phyloP scores from a whole-genome alignment of 352 stramenopile species.

The Phytophthora quininea region DNA sequence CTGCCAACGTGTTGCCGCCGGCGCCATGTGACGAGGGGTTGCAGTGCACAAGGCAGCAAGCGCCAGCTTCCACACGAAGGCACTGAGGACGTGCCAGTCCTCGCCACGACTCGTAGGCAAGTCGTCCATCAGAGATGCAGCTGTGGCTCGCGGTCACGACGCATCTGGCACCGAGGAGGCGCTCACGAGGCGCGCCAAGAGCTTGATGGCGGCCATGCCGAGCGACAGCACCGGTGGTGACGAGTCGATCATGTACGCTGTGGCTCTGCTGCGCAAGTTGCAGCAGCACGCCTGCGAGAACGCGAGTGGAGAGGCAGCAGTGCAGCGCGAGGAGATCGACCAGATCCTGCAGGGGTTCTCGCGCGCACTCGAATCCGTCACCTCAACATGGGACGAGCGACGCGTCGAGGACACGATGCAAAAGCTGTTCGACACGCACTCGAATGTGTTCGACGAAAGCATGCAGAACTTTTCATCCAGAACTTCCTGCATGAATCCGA shows the following conservation, averaged over 20 bases:
- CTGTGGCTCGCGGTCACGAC: slow-evolving; percentile 7
- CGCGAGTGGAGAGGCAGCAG: slow-evolving; percentile 40
- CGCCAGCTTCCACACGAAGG: slow-evolving; percentile 14
- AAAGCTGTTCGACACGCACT: slow-evolving; percentile 76
- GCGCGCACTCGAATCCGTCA: slow-evolving; percentile 54
- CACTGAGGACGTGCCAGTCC: slow-evolving; percentile 33
- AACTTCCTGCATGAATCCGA: slow-evolving; percentile 86
- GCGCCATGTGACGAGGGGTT: slow-evolving; percentile 10
- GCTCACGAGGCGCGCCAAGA: slow-evolving; percentile 20
- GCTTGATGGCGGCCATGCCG: slow-evolving; percentile 15
- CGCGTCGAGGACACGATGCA: slow-evolving; percentile 70
- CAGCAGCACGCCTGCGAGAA: slow-evolving; percentile 47
- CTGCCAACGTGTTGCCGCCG: slow-evolving; percentile 27
- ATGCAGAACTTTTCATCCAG: slow-evolving; percentile 90
- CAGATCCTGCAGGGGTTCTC: slow-evolving; percentile 70
- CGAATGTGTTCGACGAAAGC: slow-evolving; percentile 85
- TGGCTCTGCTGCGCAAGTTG: slow-evolving; percentile 61
- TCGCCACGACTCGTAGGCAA: slow-evolving; percentile 28
- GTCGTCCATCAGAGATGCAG: slow-evolving; percentile 26
- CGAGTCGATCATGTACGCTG: slow-evolving; percentile 60
- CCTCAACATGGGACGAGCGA: slow-evolving; percentile 46
- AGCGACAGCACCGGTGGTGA: slow-evolving; percentile 40
- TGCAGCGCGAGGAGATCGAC: slow-evolving; percentile 57
- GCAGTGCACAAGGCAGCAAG: slow-evolving; percentile 23
- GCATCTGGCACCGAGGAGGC: not conserved